Conservation (phyloP, 371 early-diverging fungal species). For the Mortierella sp. region DNA sequence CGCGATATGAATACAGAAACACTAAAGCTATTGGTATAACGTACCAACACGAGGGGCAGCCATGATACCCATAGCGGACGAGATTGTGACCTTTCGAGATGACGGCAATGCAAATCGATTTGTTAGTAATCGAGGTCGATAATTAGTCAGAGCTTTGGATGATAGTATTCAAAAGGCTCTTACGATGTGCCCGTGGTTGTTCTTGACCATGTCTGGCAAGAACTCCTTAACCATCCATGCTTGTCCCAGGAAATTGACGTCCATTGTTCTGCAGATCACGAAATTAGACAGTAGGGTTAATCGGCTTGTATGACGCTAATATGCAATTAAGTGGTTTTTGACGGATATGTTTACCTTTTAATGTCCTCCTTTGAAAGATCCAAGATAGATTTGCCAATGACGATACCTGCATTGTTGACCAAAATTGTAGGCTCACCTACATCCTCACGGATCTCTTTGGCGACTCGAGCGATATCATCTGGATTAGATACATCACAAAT, state of each 20-base stretch:
- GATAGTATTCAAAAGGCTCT: not conserved
- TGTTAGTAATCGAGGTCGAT: not conserved
- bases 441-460: slow-evolving; percentile 58
- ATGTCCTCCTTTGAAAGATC: slow-evolving; percentile 62
- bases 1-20: not conserved
- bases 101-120: not conserved
- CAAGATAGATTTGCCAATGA: slow-evolving; percentile 59
- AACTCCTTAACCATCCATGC: slow-evolving; percentile 66
- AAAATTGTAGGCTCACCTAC: slow-evolving; percentile 69
- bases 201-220: slow-evolving; percentile 64
- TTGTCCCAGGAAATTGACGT: slow-evolving; percentile 67
- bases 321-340: not conserved
- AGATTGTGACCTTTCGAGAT: slow-evolving; percentile 55
- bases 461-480: slow-evolving; percentile 61
- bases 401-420: slow-evolving; percentile 75
- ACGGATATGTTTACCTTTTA: slow-evolving; percentile 40
- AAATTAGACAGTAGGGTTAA: not conserved
- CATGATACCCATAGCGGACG: slow-evolving; percentile 63
- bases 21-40: not conserved
- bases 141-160: no score
- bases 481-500: slow-evolving; percentile 68
- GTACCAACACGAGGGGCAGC: slow-evolving; percentile 57
- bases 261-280: slow-evolving; percentile 56
- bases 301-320: no score
- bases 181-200: slow-evolving; percentile 70